Evolutionary conservation across 2,329 filamentous ascomycete species (phyloP), one percentile per base, ranked within the genome.

Genomic region (Xylaria sp.): DNA sequence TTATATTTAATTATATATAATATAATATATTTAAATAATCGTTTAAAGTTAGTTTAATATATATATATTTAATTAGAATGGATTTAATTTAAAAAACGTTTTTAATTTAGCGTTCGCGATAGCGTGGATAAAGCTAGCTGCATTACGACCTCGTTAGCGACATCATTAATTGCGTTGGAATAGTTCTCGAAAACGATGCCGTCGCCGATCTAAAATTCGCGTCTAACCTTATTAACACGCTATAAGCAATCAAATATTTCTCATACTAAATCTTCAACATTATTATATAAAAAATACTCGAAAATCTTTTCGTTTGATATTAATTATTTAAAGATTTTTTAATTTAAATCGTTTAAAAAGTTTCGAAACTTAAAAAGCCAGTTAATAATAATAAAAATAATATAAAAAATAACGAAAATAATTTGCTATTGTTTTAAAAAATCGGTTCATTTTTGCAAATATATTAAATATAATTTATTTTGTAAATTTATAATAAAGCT

Each of bases 1-100:
- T 80, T 82, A 57, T 79, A 78, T 64, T 82, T 72, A 21, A 68
- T 66, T 40, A 77, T 53, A 19, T 68, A 72, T 4, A 65, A 48
- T 50, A 72, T 69, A 7, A 41, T 57, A n/a, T 50, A 62, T 7
- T 13, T 52, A 7, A 37, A 34, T 2, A 37, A 21, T 2, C 2
- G 16, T 29, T 18, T 51, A n/a, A 64, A 37, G 24, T 61, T 49
- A 7, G 56, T 60, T 50, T 48, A 45, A 34, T 63, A 65, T 17
- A 68, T 60, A 46, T 61, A 74, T 40, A 72, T 71, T 51, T 74
- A 63, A 52, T 73, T 68, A 7, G 67, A 63, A 17, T 65, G 65
- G 1, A 70, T 50, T 56, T 42, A 18, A 24, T 48, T 50, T 20
- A 58, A 51, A 48, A 67, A 46, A 29, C 34, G 56, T 43, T 45